phyloP scores from a whole-genome alignment of 2,329 filamentous ascomycete genomes.

The Akanthomyces dipterigenus region DNA sequence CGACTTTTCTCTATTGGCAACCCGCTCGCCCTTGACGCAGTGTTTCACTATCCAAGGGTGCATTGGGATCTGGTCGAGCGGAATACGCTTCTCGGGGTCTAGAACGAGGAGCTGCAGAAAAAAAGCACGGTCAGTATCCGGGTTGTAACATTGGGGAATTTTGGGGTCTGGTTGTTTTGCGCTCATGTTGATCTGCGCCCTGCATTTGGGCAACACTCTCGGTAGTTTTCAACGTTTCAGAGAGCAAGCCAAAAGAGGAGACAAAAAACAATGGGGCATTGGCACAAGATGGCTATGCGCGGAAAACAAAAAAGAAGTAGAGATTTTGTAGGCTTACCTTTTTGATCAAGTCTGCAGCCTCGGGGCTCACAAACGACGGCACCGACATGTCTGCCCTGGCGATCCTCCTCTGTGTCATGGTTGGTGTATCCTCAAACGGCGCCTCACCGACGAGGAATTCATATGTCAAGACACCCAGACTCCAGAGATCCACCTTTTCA shows the following conservation, averaged over 20 bases:
- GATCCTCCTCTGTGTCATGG: conserved; percentile 92
- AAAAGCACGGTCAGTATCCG: background rate
- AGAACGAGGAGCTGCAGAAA: conserved; percentile 67
- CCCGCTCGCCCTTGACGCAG: conserved; percentile 61
- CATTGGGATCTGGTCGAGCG: conserved; percentile 77
- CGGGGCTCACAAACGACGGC: conserved; percentile 80
- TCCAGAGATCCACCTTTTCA: conserved; percentile 96
- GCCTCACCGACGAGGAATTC: conserved; percentile 95
- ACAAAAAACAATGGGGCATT: background rate
- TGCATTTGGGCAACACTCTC: background rate
- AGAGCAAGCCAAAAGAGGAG: background rate
- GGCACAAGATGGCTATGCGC: background rate
- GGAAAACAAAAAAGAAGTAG: background rate
- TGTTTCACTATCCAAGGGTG: conserved; percentile 98
- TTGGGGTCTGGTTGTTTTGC: background rate
- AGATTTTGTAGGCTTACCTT: conserved; percentile 53
- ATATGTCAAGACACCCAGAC: conserved; percentile 87
- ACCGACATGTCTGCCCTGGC: conserved; percentile 85
- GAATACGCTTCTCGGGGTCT: conserved; percentile 87
- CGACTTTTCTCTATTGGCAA: conserved; percentile 43
- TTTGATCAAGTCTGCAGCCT: conserved; percentile 89
- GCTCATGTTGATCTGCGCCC: background rate
- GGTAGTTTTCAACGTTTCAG: background rate
- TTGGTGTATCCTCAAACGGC: conserved; percentile 90
- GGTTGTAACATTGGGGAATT: background rate